Base-by-base conservation (phyloP, 805 yeast species). In the Clavispora asparagi region DNA sequence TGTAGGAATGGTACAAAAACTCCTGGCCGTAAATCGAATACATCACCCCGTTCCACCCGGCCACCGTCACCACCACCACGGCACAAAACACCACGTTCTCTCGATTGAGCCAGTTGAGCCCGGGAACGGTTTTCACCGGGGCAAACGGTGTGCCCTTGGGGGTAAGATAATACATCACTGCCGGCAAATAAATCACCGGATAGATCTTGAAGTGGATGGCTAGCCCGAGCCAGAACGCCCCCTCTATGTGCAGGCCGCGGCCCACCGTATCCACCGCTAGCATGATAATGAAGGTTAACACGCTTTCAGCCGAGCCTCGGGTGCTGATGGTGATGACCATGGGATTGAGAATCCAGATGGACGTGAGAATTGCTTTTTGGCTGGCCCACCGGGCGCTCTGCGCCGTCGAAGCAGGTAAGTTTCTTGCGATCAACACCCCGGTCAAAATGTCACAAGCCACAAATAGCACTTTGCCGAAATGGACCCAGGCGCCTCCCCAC, bases 261-360 rank as follows among this genome's bases (percentile, higher is more conserved):
- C 83, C 58, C 35, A 60, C 67, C 37, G 82, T 67, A 7, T 75
- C 60, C 43, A 54, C 55, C 7, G 48, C 42, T 5, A 52, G 49
- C 74, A 89, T 77, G 3, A 90, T 77, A 53, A 92, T 68, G 29
- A 87, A 90, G 2, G 95, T 88, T 40, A 94, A 64, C 1, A 94
- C 74, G 50, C 97, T 90, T 59, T 94, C 99, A 0, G 96, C 85
- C 26, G 94, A 87, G 1, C 99, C 99, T 40, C 99, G 73, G 0
- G 97, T 89, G 53, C 92, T 83, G 41, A 94, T 94, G 0, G 96
- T 89, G 29, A 85, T 80, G 0, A 91, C 98, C 94, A 94, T 87
- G 13, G 99, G 98, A 61, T 94, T 94, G 54, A 89, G 71, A 16
- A 94, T 71, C 98, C 98, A 94, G 6, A 92, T 67, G 2, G 84